Evolutionary conservation across 2,329 filamentous ascomycete genomes (phyloP).

Genomic region (Hymenoscyphus infarciens): DNA sequence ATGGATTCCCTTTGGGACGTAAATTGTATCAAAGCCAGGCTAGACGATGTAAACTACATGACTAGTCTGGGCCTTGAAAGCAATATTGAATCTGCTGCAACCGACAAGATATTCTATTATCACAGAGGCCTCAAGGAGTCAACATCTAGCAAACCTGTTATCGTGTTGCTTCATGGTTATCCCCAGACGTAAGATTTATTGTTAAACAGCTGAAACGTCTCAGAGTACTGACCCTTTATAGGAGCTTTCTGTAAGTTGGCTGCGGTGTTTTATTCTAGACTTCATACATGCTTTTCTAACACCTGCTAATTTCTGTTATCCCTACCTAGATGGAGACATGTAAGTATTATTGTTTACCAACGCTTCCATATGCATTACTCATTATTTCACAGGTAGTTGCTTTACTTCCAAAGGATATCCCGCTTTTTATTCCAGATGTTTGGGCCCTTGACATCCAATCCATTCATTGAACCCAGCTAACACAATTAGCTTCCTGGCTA

Average conservation of each 20-base stretch:
- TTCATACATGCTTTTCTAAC: neutral
- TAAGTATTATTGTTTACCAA: conserved; percentile 7
- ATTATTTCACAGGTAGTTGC: conserved; percentile 36
- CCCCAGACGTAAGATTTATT: conserved; percentile 39
- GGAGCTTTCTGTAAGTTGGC: conserved; percentile 30
- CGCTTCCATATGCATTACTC: neutral
- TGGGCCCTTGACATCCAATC: neutral
- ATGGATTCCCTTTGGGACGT: conserved; percentile 4
- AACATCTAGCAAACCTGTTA: conserved; percentile 31
- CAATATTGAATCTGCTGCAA: conserved; percentile 15
- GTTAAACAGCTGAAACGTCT: neutral
- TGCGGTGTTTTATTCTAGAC: too few species aligned
- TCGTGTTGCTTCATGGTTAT: conserved; percentile 45
- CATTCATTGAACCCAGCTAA: neutral
- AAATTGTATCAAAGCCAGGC: conserved; percentile 1
- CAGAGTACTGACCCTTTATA: conserved; percentile 1
- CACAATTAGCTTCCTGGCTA: conserved; percentile 42
- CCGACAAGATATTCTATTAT: conserved; percentile 20
- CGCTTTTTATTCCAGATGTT: conserved; percentile 44
- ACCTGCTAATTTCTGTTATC: neutral
- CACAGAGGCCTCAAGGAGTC: conserved; percentile 13
- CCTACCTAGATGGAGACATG: conserved; percentile 20
- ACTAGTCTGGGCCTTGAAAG: conserved; percentile 18
- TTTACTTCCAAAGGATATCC: conserved; percentile 38
- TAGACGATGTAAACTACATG: conserved; percentile 18